A percentile compares a stretch with the other conserved stretches of the same genome.
Evolutionary conservation across 495 filamentous ascomycete species (phyloP).

Genomic region (Eremomyces bilateralis): DNA sequence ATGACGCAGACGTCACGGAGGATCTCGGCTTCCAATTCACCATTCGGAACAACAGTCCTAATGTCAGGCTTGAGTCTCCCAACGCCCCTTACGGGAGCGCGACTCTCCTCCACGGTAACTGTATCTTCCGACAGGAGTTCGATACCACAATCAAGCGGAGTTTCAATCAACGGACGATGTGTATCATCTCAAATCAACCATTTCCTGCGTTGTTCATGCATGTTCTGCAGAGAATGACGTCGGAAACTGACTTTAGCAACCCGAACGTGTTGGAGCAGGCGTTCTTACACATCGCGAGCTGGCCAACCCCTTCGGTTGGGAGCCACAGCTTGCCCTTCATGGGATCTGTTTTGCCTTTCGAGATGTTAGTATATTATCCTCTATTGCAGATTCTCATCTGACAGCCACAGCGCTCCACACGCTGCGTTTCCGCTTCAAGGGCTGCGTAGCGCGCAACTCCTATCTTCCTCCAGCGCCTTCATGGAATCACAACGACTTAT

Average conservation of each 20-base stretch:
- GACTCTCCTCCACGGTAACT: constrained; percentile 9
- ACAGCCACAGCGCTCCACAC: constrained; percentile 10
- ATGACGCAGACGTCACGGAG: constrained; percentile 13
- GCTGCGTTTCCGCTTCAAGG: constrained; percentile 16
- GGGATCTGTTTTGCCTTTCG: constrained; percentile 12
- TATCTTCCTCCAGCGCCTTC: constrained; percentile 6
- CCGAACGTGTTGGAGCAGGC: constrained; percentile 12
- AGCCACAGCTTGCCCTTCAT: constrained; percentile 15
- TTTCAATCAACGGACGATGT: constrained; percentile 15
- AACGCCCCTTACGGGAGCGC: constrained; percentile 13
- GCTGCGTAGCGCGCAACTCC: constrained; percentile 6
- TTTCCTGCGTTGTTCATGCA: constrained; percentile 14
- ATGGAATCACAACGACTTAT: constrained; percentile 2
- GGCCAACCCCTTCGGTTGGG: constrained; percentile 14
- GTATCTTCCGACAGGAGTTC: constrained; percentile 16
- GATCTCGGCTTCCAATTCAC: constrained; percentile 16
- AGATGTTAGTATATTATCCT: constrained; percentile 10
- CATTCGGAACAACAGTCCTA: constrained; percentile 15
- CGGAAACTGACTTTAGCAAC: constrained; percentile 10
- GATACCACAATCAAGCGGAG: constrained; percentile 15
- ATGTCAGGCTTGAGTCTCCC: constrained; percentile 10
- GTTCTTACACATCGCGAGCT: constrained; percentile 11
- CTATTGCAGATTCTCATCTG: background rate
- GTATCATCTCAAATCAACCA: constrained; percentile 14
- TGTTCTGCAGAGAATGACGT: constrained; percentile 13